These are phyloP conservation scores for Nicotiana tabacum DNA, from an alignment of 257 asterid genomes.

Conservation along the genomic window DNA sequence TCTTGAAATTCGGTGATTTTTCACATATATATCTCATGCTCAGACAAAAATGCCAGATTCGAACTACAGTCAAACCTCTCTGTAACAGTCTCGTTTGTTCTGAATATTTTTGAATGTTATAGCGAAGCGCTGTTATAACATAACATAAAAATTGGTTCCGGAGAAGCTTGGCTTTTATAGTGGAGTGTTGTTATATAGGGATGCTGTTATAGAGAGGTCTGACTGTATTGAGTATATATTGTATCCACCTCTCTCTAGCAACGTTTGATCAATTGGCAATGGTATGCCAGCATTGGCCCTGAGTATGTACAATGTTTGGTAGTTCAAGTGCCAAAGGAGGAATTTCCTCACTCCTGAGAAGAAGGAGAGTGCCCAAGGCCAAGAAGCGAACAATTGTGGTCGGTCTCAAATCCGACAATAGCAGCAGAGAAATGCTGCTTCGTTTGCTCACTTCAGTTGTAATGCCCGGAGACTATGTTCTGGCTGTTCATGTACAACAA, in stretches of 20 bases:
- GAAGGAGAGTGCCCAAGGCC: slow-evolving; percentile 12
- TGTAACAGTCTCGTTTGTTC: too few relatives aligned
- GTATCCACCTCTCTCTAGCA: too few relatives aligned
- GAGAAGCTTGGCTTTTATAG: too few relatives aligned
- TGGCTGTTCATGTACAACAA: slow-evolving; percentile 64
- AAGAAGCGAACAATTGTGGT: slow-evolving; percentile 45
- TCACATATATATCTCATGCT: background rate
- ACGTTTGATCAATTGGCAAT: background rate
- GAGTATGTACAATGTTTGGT: background rate
- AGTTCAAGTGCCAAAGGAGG: slow-evolving; percentile 9
- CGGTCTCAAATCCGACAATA: slow-evolving; percentile 64
- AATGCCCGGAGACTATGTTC: slow-evolving; percentile 43
- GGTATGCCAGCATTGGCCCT: background rate
- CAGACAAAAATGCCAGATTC: background rate
- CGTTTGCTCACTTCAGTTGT: slow-evolving; percentile 41
- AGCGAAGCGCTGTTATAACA: too few relatives aligned
- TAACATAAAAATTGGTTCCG: too few relatives aligned
- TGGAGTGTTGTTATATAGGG: too few relatives aligned
- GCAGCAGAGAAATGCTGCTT: slow-evolving; percentile 69
- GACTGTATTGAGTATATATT: too few relatives aligned
- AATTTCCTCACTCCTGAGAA: slow-evolving; percentile 33
- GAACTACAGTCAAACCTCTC: too few relatives aligned
- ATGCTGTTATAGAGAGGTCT: too few relatives aligned
- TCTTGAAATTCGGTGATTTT: background rate
- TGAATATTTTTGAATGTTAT: too few relatives aligned